Base-by-base conservation (phyloP, 139 green algal species). In the Volvox reticuliferus region DNA sequence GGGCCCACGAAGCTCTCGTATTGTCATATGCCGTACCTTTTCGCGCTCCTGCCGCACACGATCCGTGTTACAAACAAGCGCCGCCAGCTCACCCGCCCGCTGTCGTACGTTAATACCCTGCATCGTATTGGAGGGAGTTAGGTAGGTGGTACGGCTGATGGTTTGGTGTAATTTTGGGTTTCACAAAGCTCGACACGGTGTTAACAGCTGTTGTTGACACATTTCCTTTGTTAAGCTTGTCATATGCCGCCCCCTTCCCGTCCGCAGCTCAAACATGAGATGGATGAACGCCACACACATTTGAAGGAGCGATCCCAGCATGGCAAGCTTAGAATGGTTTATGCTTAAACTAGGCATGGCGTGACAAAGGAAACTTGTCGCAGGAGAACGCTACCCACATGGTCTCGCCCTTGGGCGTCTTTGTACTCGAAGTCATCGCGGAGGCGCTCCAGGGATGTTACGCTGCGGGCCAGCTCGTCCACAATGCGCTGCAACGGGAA, bases 31-130 rank as follows among this genome's bases (percentile, higher is more conserved):
- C 84, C 32, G 65, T 30, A 91, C 87, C 87, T 86, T 91, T 19
- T 91, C 87, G 17, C 87, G 75, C 61, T 91, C 88, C 79, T 79
- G 61, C 90, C 85, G 28, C 2, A 99, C 79, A 30, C 93, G 90
- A 32, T 97, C 91, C 0, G 80, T 71, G 76, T 97, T 94, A 73
- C 82, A 91, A 5, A 98, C 90, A 13, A 99, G 95, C 21, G 90
- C 71, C 30, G 92, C 90, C 18, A 99, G 89, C 76, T 97, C 95
- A 36, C 96, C 95, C 0, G 97, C 97, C 19, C 97, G 94, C 93
- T 98, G 96, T 36, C 97, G 94, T 79, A 99, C 97, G 90, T 99
- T 99, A 80, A 97, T 92, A 63, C 97, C 97, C 92, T 96, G 91
- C 26, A 65, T 20, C 28, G 71, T 19, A 79, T 79, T 79, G 1